Conservation (phyloP, 202 grass and related monocot genomes). For the Panicum hallii region DNA sequence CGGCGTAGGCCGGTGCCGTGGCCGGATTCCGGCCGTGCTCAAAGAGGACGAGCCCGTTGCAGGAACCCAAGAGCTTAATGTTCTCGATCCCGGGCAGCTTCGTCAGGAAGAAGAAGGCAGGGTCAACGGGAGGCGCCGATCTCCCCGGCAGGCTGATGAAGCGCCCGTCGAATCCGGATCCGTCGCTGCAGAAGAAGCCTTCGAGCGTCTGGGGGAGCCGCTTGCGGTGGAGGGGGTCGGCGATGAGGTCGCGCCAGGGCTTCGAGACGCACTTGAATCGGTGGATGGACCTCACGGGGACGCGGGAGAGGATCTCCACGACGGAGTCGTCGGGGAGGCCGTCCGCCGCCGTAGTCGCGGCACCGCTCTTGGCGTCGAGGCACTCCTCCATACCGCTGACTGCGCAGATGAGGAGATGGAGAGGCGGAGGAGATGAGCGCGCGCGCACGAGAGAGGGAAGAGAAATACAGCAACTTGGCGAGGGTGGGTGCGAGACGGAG, state of each 20-base stretch:
- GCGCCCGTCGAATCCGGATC: accelerated
- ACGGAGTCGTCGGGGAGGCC: neutral
- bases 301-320: conserved; percentile 11
- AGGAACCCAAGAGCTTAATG: neutral
- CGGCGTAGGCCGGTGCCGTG: neutral
- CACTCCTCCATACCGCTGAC: neutral
- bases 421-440: neutral
- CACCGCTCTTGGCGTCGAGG: too few relatives aligned
- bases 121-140: neutral
- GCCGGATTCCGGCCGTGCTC: too few relatives aligned
- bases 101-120: neutral
- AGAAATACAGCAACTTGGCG: too few relatives aligned
- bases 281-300: neutral
- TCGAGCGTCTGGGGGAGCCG: neutral
- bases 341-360: neutral
- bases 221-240: neutral
- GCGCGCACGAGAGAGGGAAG: too few relatives aligned
- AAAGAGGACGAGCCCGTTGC: conserved; percentile 20
- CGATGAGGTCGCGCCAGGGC: conserved; percentile 18
- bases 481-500: too few relatives aligned
- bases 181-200: conserved; percentile 1
- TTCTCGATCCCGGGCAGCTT: neutral
- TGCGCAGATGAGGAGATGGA: neutral
- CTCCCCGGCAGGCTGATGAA: neutral
- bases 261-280: conserved; percentile 20